Evolutionary conservation across 148 eudicot species (phyloP).

Genomic region (Mesembryanthemum crystallinum): DNA sequence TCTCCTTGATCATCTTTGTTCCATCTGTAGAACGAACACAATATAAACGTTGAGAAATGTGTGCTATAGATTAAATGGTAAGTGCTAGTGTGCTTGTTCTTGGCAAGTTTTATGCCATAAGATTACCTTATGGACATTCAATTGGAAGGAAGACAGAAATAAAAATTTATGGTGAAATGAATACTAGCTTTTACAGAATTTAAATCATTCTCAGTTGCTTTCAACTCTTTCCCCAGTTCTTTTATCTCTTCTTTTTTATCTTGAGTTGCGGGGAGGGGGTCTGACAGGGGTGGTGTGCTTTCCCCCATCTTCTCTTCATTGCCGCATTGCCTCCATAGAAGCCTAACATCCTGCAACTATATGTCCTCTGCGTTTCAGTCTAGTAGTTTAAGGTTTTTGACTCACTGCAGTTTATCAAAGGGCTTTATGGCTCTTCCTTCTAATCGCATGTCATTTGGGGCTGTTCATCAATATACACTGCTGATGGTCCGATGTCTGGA

Average conservation of each 20-base stretch:
- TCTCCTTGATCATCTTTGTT: conserved; percentile 54
- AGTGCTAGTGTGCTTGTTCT: not conserved
- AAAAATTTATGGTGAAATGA: too few species aligned
- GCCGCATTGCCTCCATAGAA: too few species aligned
- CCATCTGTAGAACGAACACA: conserved; percentile 33
- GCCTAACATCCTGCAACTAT: too few species aligned
- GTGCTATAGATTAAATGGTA: not conserved
- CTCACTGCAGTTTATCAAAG: not conserved
- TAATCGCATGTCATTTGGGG: not conserved
- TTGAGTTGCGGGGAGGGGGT: too few species aligned
- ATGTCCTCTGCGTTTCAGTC: too few species aligned
- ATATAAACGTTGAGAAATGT: not conserved
- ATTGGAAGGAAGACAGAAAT: not conserved
- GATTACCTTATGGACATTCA: not conserved
- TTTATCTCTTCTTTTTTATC: too few species aligned
- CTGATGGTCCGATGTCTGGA: not conserved
- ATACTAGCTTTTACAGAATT: too few species aligned
- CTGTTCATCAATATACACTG: too few species aligned
- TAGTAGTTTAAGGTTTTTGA: not conserved
- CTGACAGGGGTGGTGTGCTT: too few species aligned
- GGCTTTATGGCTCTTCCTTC: not conserved
- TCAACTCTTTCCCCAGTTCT: too few species aligned
- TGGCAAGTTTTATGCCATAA: not conserved
- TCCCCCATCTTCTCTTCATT: too few species aligned
- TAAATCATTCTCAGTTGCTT: too few species aligned